These are phyloP conservation scores for Rusavskia elegans DNA, from an alignment of 495 filamentous ascomycete species.

Conservation along the genomic window DNA sequence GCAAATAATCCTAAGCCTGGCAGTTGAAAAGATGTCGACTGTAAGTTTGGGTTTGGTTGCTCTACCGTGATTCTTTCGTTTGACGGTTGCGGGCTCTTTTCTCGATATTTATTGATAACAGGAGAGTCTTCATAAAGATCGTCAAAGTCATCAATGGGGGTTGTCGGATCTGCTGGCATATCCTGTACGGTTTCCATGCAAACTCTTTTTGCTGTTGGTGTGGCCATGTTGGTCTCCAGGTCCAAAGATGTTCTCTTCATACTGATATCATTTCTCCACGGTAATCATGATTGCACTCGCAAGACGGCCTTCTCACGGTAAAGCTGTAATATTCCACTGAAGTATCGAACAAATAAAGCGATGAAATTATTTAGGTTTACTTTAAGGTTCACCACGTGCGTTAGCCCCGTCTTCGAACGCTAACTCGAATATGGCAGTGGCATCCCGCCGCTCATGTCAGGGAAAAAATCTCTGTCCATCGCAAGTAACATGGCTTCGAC, in stretches of 20 bases:
- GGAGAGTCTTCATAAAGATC: slow-evolving; percentile 5
- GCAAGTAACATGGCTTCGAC: neutral
- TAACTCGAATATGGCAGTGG: neutral
- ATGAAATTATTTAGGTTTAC: neutral
- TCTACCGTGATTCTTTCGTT: neutral
- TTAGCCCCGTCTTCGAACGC: neutral
- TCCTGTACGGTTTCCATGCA: slow-evolving; percentile 4
- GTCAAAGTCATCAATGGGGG: slow-evolving; percentile 6
- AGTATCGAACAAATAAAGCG: neutral
- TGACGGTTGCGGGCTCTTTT: neutral
- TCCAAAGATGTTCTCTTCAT: neutral
- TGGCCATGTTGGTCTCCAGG: neutral
- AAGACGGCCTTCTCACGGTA: too few relatives aligned
- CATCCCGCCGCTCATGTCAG: too few relatives aligned
- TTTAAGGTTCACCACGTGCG: neutral
- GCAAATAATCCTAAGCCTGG: neutral
- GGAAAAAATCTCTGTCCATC: too few relatives aligned
- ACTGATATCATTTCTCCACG: too few relatives aligned
- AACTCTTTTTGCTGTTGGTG: slow-evolving; percentile 7
- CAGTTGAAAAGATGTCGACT: neutral
- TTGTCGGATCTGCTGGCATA: neutral
- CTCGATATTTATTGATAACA: neutral
- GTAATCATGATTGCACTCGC: too few relatives aligned
- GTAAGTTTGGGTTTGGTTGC: neutral
- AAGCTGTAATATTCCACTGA: too few relatives aligned